Conservation (phyloP, 805 yeast genomes). For the Ascoidea rubescens region DNA sequence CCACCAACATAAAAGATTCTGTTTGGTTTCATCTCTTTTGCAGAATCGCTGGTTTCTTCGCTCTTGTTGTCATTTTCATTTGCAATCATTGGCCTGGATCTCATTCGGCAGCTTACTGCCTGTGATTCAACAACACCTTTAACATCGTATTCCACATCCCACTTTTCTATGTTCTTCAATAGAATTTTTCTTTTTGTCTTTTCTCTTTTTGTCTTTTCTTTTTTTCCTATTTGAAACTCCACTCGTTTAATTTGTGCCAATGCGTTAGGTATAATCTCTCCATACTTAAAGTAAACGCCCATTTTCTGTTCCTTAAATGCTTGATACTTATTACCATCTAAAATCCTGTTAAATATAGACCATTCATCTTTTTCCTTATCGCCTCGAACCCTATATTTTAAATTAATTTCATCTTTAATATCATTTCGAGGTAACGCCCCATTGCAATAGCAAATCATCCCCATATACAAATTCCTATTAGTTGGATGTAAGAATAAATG, state of each 20-base stretch:
- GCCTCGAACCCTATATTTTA: slow-evolving; percentile 20
- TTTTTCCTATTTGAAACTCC: slow-evolving; percentile 20
- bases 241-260: slow-evolving; percentile 48
- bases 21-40: slow-evolving; percentile 35
- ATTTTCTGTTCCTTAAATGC: slow-evolving; percentile 27
- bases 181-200: slow-evolving; percentile 16
- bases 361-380: slow-evolving; percentile 25
- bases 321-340: slow-evolving; percentile 19
- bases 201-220: slow-evolving; percentile 13
- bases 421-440: slow-evolving; percentile 80
- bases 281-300: slow-evolving; percentile 76
- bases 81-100: slow-evolving; percentile 67
- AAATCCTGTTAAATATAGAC: slow-evolving; percentile 44
- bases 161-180: slow-evolving; percentile 13
- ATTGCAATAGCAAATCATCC: slow-evolving; percentile 89
- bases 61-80: slow-evolving; percentile 9
- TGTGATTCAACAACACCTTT: slow-evolving; percentile 75
- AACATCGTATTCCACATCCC: slow-evolving; percentile 53
- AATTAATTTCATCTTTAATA: slow-evolving; percentile 49
- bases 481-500: slow-evolving; percentile 85
- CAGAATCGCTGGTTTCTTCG: slow-evolving; percentile 4
- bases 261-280: slow-evolving; percentile 85
- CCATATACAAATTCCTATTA: slow-evolving; percentile 66
- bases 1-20: slow-evolving; percentile 81
- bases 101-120: slow-evolving; percentile 67